Evolutionary conservation across 2,329 filamentous ascomycete species (phyloP).

Genomic region (Trichophyton rubrum): DNA sequence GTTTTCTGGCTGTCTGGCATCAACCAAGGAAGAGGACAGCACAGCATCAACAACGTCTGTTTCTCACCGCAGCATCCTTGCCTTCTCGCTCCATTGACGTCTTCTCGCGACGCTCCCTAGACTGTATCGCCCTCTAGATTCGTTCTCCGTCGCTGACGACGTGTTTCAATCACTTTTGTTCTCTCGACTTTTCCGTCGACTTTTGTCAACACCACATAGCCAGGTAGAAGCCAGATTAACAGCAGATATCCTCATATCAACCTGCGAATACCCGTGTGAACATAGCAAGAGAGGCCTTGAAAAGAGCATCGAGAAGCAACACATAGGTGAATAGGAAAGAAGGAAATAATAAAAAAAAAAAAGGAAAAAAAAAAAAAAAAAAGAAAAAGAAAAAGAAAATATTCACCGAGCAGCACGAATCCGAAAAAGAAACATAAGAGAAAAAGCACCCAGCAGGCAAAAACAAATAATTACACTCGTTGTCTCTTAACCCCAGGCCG

Average conservation of each 20-base stretch:
- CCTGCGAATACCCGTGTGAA: background rate
- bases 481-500: background rate
- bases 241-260: background rate
- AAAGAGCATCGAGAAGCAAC: background rate
- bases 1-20: too few relatives aligned
- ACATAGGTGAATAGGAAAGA: background rate
- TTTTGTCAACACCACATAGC: background rate
- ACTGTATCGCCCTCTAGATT: too few relatives aligned
- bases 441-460: background rate
- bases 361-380: background rate
- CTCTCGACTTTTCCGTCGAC: background rate
- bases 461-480: background rate
- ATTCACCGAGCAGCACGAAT: conserved; percentile 1
- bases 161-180: too few relatives aligned
- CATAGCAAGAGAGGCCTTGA: background rate
- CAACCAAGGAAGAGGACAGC: too few relatives aligned
- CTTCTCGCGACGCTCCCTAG: too few relatives aligned
- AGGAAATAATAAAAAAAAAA: background rate
- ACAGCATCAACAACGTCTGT: too few relatives aligned
- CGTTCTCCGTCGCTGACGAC: too few relatives aligned
- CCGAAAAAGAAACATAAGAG: background rate
- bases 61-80: too few relatives aligned
- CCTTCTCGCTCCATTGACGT: too few relatives aligned
- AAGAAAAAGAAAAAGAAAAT: background rate
- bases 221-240: background rate